These are phyloP conservation scores for Trametes pubescens DNA, from an alignment of 1,284 basidiomycete species.

Conservation along the genomic window DNA sequence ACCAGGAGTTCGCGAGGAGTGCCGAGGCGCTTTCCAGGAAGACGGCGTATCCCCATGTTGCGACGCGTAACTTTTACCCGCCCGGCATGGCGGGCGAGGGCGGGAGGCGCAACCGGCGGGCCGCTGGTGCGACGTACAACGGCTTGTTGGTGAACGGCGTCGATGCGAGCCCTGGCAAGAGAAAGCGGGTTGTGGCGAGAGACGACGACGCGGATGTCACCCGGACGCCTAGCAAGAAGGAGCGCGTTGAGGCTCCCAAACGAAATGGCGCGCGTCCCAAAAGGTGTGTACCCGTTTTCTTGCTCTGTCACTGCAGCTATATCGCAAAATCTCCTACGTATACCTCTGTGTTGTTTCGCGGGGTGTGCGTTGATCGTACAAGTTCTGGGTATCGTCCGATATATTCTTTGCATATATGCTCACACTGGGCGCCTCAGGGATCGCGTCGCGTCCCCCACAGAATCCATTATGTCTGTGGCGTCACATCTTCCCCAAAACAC, in stretches of 20 bases:
- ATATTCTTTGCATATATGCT: not conserved
- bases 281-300: conserved; percentile 55
- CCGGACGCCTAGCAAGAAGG: conserved; percentile 56
- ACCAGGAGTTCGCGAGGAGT: conserved; percentile 47
- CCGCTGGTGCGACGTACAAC: conserved; percentile 35
- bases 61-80: conserved; percentile 70
- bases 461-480: conserved; percentile 73
- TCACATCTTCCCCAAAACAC: conserved; percentile 53
- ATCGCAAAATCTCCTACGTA: too few relatives aligned
- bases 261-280: conserved; percentile 61
- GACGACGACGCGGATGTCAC: conserved; percentile 72
- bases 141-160: conserved; percentile 36
- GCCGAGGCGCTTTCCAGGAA: conserved; percentile 60
- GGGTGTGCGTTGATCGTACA: too few relatives aligned
- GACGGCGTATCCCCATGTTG: conserved; percentile 79
- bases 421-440: conserved; percentile 44
- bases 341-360: too few relatives aligned
- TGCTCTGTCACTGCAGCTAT: too few relatives aligned
- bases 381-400: not conserved
- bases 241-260: conserved; percentile 47
- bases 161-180: conserved; percentile 63
- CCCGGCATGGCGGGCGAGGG: conserved; percentile 60
- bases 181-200: conserved; percentile 57
- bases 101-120: conserved; percentile 60
- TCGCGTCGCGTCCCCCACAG: conserved; percentile 72